phyloP scores from a whole-genome alignment of 257 asterid species.

The Thymus quinquecostatus region DNA sequence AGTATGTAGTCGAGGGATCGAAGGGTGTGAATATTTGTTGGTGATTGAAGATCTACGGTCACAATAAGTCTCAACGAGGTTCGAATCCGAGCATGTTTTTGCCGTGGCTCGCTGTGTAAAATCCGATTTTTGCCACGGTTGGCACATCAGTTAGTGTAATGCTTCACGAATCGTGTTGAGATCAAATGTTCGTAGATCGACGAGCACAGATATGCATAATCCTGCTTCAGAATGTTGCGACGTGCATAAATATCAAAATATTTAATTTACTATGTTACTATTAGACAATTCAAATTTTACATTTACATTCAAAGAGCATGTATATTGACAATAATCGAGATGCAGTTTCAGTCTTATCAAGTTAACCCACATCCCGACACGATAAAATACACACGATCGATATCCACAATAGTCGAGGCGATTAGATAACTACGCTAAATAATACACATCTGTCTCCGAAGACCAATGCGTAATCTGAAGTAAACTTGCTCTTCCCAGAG shows the following conservation, averaged over 20 bases:
- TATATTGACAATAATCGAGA: too few relatives aligned
- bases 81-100: slow-evolving; percentile 31
- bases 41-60: neutral
- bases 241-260: neutral
- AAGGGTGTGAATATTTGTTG: slow-evolving; percentile 32
- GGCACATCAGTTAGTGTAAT: slow-evolving; percentile 25
- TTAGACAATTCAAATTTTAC: neutral
- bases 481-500: neutral
- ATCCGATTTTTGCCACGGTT: slow-evolving; percentile 46
- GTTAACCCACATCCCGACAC: too few relatives aligned
- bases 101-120: slow-evolving; percentile 46
- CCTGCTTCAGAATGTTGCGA: neutral
- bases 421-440: neutral
- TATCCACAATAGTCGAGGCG: neutral
- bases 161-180: slow-evolving; percentile 24
- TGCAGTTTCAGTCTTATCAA: too few relatives aligned
- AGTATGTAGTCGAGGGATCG: neutral
- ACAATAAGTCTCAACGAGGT: neutral
- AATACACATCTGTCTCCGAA: neutral
- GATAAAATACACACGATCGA: neutral
- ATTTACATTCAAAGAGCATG: neutral
- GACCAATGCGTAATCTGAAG: neutral
- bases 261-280: neutral
- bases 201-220: neutral
- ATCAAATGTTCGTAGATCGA: slow-evolving; percentile 18